Conservation (phyloP, 768 basidiomycete species). For the Pseudohyphozyma bogoriensis region DNA sequence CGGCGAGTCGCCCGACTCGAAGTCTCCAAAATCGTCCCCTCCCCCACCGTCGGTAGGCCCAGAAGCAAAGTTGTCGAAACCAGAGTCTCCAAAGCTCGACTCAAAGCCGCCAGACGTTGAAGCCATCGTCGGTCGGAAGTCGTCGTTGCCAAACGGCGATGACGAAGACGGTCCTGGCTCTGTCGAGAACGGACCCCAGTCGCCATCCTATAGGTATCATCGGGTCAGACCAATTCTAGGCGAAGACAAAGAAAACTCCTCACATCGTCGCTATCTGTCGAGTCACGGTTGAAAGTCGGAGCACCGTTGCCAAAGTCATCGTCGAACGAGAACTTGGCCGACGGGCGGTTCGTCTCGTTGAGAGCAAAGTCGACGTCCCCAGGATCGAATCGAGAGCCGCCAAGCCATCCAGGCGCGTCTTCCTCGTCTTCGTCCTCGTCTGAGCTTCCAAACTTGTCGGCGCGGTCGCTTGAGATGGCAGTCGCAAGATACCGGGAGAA, state of each 20-base stretch:
- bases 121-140: constrained; percentile 18
- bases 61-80: constrained; percentile 4
- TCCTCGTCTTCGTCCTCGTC: constrained; percentile 33
- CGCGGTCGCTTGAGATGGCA: constrained; percentile 48
- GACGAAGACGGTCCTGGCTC: not conserved
- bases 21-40: constrained; percentile 28
- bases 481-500: constrained; percentile 70
- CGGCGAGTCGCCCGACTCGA: constrained; percentile 5
- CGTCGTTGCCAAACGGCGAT: constrained; percentile 6
- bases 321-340: constrained; percentile 27
- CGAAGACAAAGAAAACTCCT: not conserved
- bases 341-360: not conserved
- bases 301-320: constrained; percentile 22
- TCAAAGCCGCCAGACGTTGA: constrained; percentile 12
- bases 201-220: constrained; percentile 6
- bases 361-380: constrained; percentile 23
- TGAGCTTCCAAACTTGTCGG: constrained; percentile 40
- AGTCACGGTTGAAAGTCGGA: not conserved
- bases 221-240: not conserved
- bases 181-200: constrained; percentile 18
- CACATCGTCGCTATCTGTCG: constrained; percentile 10
- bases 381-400: constrained; percentile 10
- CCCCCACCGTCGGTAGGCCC: not conserved
- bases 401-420: constrained; percentile 15
- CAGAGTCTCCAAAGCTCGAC: not conserved